These are phyloP conservation scores for Madurella fahalii DNA, from an alignment of 2,329 filamentous ascomycete species.

Conservation along the genomic window DNA sequence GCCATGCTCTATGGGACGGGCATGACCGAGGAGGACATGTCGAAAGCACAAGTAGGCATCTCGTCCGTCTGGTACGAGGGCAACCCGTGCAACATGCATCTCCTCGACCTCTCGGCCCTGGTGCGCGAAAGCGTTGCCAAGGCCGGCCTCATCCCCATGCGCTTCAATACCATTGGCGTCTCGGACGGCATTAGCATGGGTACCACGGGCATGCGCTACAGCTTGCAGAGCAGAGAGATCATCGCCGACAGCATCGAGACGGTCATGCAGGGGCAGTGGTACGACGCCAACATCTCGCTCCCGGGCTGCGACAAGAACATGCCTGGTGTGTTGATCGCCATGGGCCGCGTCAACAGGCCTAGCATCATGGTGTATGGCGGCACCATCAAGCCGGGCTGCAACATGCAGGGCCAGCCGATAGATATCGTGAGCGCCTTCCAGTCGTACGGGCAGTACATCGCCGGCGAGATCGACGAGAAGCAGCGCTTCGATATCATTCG, in stretches of 20 bases:
- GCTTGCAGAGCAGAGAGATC: slow-evolving; percentile 88
- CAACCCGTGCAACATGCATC: slow-evolving; percentile 99
- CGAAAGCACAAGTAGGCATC: slow-evolving; percentile 96
- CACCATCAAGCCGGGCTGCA: slow-evolving; percentile 88
- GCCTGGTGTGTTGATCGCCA: slow-evolving; percentile 87
- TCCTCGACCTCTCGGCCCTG: slow-evolving; percentile 80
- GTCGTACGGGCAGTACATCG: slow-evolving; percentile 91
- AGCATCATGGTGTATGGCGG: slow-evolving; percentile 98
- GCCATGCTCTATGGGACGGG: slow-evolving; percentile 98
- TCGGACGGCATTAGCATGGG: slow-evolving; percentile 98
- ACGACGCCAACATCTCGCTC: slow-evolving; percentile 94
- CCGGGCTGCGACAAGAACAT: slow-evolving; percentile 99
- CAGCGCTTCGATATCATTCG: slow-evolving; percentile 92
- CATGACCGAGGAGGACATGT: slow-evolving; percentile 78
- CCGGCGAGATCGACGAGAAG: slow-evolving; percentile 85
- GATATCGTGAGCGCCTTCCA: slow-evolving; percentile 98
- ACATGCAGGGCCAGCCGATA: slow-evolving; percentile 67
- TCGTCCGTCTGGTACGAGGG: slow-evolving; percentile 97
- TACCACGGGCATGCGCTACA: slow-evolving; percentile 94
- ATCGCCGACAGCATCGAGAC: slow-evolving; percentile 99
- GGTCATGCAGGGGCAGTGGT: slow-evolving; percentile 98
- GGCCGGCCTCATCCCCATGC: slow-evolving; percentile 83
- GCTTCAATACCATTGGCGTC: slow-evolving; percentile 99
- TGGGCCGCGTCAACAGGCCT: slow-evolving; percentile 90
- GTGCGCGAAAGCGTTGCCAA: slow-evolving; percentile 60